A percentile compares a stretch with the other conserved stretches of the same genome.
These are phyloP conservation scores for Saraca asoca DNA, from an alignment of 331 rosid species.

Conservation along the genomic window DNA sequence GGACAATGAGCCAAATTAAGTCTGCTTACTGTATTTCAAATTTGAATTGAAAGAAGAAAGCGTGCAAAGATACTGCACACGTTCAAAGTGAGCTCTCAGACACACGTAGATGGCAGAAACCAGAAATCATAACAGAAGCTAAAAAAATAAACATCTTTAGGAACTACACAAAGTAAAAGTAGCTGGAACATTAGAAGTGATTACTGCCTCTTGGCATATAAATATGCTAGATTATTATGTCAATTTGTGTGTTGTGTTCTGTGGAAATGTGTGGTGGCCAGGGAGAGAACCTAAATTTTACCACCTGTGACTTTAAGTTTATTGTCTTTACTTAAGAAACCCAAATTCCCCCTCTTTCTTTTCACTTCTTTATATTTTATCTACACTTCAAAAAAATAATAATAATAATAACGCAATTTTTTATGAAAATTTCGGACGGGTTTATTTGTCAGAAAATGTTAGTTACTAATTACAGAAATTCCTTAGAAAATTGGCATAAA, in stretches of 20 bases:
- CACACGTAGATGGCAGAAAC: neutral
- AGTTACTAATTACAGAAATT: no score
- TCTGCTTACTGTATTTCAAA: conserved; percentile 28
- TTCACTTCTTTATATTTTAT: no score
- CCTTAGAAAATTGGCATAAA: no score
- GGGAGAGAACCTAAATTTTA: conserved; percentile 1
- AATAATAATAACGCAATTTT: no score
- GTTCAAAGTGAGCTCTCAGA: neutral
- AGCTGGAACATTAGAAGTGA: conserved; percentile 10
- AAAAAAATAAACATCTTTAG: conserved; percentile 4
- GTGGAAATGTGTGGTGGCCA: neutral
- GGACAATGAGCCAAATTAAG: conserved; percentile 10
- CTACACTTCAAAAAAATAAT: no score
- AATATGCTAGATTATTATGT: conserved; percentile 16
- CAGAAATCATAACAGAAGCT: neutral
- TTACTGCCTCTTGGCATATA: neutral
- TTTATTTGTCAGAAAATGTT: no score
- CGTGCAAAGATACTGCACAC: neutral
- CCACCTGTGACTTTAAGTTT: conserved; percentile 29
- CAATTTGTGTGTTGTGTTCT: neutral
- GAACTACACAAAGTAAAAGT: neutral
- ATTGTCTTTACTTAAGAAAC: no score
- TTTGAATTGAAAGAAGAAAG: conserved; percentile 31
- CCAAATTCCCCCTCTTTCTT: no score
- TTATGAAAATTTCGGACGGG: no score